A percentile compares a stretch with the other conserved stretches of the same genome.
Evolutionary conservation across 495 filamentous ascomycete species (phyloP).

Genomic region (Aspergillus haitiensis): DNA sequence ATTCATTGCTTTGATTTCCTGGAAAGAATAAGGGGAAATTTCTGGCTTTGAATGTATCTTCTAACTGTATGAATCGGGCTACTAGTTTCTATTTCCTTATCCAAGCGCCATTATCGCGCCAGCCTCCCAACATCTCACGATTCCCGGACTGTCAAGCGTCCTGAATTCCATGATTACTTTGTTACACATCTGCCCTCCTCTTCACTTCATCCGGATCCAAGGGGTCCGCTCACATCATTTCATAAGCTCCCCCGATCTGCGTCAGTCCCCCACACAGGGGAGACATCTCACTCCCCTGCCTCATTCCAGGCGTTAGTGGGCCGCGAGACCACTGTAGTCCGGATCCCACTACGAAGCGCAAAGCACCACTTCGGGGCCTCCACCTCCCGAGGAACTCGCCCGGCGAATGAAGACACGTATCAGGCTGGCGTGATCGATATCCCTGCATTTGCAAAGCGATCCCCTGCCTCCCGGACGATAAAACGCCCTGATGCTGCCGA

Average conservation of each 20-base stretch:
- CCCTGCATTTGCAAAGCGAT: slow-evolving; percentile 84
- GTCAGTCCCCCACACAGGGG: slow-evolving; percentile 72
- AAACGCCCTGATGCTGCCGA: slow-evolving; percentile 20
- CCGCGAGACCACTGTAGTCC: slow-evolving; percentile 91
- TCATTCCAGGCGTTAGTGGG: slow-evolving; percentile 56
- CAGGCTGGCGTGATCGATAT: slow-evolving; percentile 93
- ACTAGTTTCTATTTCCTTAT: slow-evolving; percentile 16
- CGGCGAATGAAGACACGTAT: slow-evolving; percentile 90
- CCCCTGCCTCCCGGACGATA: slow-evolving; percentile 67
- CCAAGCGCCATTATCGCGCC: slow-evolving; percentile 26
- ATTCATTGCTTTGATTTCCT: background rate
- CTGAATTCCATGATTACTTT: slow-evolving; percentile 92
- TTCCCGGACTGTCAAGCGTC: slow-evolving; percentile 36
- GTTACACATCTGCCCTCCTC: slow-evolving; percentile 92
- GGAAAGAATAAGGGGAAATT: background rate
- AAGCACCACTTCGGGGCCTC: slow-evolving; percentile 93
- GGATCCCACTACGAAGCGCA: slow-evolving; percentile 89
- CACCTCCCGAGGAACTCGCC: slow-evolving; percentile 74
- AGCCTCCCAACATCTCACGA: slow-evolving; percentile 22
- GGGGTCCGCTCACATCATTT: slow-evolving; percentile 52
- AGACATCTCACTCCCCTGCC: slow-evolving; percentile 54
- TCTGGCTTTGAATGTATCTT: background rate
- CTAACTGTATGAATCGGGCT: background rate
- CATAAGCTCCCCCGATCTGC: slow-evolving; percentile 83
- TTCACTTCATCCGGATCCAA: slow-evolving; percentile 86